Evolutionary conservation across 2,329 filamentous ascomycete species (phyloP), one percentile per base, ranked within the genome.

Genomic region (Penicillium sp.): DNA sequence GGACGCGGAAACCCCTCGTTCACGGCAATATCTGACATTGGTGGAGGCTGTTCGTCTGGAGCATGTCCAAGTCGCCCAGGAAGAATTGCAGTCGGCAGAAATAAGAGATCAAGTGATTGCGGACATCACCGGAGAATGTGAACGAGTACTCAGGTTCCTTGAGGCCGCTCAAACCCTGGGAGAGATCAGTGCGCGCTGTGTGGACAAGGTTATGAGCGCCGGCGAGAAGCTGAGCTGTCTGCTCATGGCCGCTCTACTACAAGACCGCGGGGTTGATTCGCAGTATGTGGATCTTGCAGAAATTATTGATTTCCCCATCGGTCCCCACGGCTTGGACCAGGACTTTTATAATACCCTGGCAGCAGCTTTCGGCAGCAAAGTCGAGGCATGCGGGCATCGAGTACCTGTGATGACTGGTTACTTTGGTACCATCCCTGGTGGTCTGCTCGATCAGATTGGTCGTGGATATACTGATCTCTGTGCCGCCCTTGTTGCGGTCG

Each of bases 391-490:
- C 68, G 83, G 80, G 36, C 81, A 84, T 64, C 83, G 84, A 58
- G 86, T 93, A 1, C 89, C 90, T 1, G 88, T 94, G 3, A 81
- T 93, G 49, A 97, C 94, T 13, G 94, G 94, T 16, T 99, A 94
- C 80, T 99, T 99, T 72, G 94, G 94, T 58, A 89, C 88, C 57
- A 90, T 97, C 2, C 93, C 93, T 0, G 92, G 92, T 15, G 93
- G 92, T 60, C 82, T 99, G 56, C 85, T 99, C 66, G 90, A 93
- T 66, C 89, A 95, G 66, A 90, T 99, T 62, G 94, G 94, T 21
- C 88, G 94, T 66, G 94, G 94, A 31, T 99, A 99, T 76, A 97
- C 94, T 10, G 94, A 99, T 75, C 84, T 99, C 46, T 97, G 94
- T 73, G 93, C 94, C 13, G 92, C 94, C 6, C 81, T 99, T 16